phyloP scores from a whole-genome alignment of 1,139 yeast species.

The Yamadazyma pseudoaaseri region DNA sequence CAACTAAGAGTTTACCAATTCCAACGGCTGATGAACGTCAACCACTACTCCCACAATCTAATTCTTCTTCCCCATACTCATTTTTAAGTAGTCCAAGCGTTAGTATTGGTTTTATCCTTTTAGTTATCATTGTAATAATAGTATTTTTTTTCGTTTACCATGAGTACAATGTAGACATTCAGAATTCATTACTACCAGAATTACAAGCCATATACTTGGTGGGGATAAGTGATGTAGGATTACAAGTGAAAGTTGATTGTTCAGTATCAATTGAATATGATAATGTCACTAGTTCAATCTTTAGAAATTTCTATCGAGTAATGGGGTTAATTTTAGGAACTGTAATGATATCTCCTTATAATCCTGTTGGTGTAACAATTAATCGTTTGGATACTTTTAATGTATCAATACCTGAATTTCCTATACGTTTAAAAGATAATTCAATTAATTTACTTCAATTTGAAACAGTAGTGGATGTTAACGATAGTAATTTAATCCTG shows the following conservation, averaged over 20 bases:
- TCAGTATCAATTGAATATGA: constrained; percentile 25
- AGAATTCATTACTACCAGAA: constrained; percentile 20
- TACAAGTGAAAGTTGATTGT: constrained; percentile 24
- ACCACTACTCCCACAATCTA: constrained; percentile 9
- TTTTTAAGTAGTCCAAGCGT: constrained; percentile 17
- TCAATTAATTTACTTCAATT: constrained; percentile 11
- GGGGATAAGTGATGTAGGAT: constrained; percentile 23
- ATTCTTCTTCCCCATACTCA: constrained; percentile 4
- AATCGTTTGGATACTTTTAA: constrained; percentile 15
- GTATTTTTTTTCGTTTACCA: constrained; percentile 18
- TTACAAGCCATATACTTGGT: constrained; percentile 18
- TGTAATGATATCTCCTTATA: constrained; percentile 11
- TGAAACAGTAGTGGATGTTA: constrained; percentile 12
- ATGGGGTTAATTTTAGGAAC: constrained; percentile 11
- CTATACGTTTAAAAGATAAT: constrained; percentile 9
- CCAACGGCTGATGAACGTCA: constrained; percentile 12
- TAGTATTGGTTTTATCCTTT: constrained; percentile 14
- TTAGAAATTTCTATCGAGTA: constrained; percentile 19
- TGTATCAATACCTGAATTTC: constrained; percentile 10
- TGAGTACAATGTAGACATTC: constrained; percentile 18
- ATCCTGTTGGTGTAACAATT: constrained; percentile 11
- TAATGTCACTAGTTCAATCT: constrained; percentile 20
- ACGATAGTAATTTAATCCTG: constrained; percentile 13
- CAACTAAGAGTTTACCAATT: constrained; percentile 5
- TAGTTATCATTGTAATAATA: constrained; percentile 15